Evolutionary conservation across 805 yeast species (phyloP), one percentile per base, ranked within the genome.

Genomic region (Yamadazyma scolyti): DNA sequence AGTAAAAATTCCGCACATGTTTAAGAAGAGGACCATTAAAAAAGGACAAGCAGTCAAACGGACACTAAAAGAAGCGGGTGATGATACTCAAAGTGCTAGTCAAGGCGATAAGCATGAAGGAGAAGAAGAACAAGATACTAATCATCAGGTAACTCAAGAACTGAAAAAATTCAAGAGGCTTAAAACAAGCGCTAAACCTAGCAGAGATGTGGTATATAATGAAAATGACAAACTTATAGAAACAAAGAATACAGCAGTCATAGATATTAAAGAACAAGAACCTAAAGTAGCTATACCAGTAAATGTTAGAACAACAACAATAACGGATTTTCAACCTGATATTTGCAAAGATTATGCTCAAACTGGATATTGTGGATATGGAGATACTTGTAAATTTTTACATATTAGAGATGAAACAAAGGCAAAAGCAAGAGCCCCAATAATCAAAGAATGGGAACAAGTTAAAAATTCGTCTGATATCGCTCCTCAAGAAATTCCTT

Each of bases 341-440:
- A 80, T 93, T 2, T 93, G 98, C 52, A 93, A 90, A 50, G 97
- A 93, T 55, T 93, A 73, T 55, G 73, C 77, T 36, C 83, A 82
- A 44, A 89, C 94, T 0, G 99, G 98, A 0, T 89, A 78, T 51
- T 93, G 98, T 68, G 97, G 97, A 5, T 93, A 82, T 53, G 99
- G 99, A 6, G 98, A 93, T 47, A 82, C 93, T 20, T 93, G 99
- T 63, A 93, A 93, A 60, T 93, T 93, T 54, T 54, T 90, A 20
- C 99, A 93, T 52, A 75, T 85, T 10, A 62, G 99, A 56, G 97
- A 86, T 44, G 95, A 86, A 48, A 82, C 79, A 58, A 73, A 70
- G 33, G 79, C 79, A 27, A 84, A 80, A 18, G 76, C 79, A 75
- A 84, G 79, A 18, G 76, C 79, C 75, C 77, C 80, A 36, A 53